Conservation (phyloP, 495 filamentous ascomycete genomes). For the Paragyromitra xinjiangensis region DNA sequence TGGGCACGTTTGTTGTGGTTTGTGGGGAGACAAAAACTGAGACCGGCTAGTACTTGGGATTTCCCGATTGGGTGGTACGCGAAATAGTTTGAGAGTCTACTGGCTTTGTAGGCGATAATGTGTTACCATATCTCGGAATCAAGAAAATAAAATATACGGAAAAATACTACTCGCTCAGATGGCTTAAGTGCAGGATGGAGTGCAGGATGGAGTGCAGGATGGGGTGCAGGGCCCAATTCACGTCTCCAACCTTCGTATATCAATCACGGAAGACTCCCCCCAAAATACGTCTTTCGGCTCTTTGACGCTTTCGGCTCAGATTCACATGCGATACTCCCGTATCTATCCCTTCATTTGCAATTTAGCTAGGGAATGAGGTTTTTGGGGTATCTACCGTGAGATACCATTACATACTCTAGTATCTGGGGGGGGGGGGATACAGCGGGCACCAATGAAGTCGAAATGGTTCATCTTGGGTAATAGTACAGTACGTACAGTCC, state of each 20-base stretch:
- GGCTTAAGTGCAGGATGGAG: not conserved
- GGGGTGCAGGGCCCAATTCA: conserved; percentile 9
- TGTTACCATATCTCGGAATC: conserved; percentile 10
- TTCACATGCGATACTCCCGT: not conserved
- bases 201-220: conserved; percentile 11
- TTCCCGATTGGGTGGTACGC: not conserved
- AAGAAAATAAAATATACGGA: conserved; percentile 25
- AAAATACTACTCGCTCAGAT: not conserved
- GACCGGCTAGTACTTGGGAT: not conserved
- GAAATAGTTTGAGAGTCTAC: not conserved
- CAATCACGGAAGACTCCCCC: conserved; percentile 2
- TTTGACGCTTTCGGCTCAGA: not conserved
- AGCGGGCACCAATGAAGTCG: conserved; percentile 11
- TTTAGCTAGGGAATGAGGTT: not conserved
- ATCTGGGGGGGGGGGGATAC: not conserved
- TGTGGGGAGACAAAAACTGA: conserved; percentile 13
- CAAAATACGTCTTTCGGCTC: not conserved
- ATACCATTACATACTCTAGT: conserved; percentile 13
- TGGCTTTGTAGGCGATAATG: conserved; percentile 14
- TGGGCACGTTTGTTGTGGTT: conserved; percentile 2
- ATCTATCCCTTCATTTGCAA: not conserved
- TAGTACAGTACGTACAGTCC: conserved; percentile 4
- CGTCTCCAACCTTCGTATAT: not conserved
- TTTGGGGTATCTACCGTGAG: not conserved
- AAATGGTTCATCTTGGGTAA: conserved; percentile 23